These are phyloP conservation scores for Cercospora berteroae DNA, from an alignment of 2,329 filamentous ascomycete species.

Conservation along the genomic window DNA sequence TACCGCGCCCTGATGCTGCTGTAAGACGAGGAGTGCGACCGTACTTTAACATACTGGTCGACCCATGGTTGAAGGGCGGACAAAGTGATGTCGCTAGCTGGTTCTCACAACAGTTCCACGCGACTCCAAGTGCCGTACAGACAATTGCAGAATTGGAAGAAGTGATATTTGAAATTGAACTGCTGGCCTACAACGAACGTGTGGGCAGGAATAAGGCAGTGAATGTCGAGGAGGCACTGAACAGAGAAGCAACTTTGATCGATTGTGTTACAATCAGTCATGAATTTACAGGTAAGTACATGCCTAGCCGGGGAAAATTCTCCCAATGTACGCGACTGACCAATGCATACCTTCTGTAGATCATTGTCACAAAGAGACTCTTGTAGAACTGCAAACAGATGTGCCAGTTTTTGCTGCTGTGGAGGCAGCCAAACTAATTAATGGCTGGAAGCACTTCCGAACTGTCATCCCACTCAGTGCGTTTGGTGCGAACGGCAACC, in stretches of 20 bases:
- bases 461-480: constrained; percentile 52
- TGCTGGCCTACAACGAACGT: constrained; percentile 36
- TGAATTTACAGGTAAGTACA: constrained; percentile 55
- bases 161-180: constrained; percentile 52
- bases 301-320: neutral
- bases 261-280: constrained; percentile 62
- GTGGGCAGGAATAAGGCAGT: constrained; percentile 14
- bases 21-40: constrained; percentile 46
- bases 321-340: neutral
- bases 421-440: constrained; percentile 57
- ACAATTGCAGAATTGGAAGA: constrained; percentile 57
- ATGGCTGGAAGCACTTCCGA: constrained; percentile 60
- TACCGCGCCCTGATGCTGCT: constrained; percentile 54
- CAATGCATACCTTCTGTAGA: constrained; percentile 40
- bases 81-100: constrained; percentile 63
- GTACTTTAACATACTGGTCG: constrained; percentile 64
- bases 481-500: constrained; percentile 40
- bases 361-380: constrained; percentile 63
- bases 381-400: constrained; percentile 53
- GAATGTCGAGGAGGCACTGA: constrained; percentile 13
- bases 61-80: constrained; percentile 63
- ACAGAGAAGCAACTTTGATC: constrained; percentile 43
- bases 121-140: constrained; percentile 53
- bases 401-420: constrained; percentile 61
- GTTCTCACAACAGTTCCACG: constrained; percentile 66